A percentile compares a stretch with the other conserved stretches of the same genome.
phyloP scores from a whole-genome alignment of 2,329 filamentous ascomycete species.

The Cladorrhinum sp. region DNA sequence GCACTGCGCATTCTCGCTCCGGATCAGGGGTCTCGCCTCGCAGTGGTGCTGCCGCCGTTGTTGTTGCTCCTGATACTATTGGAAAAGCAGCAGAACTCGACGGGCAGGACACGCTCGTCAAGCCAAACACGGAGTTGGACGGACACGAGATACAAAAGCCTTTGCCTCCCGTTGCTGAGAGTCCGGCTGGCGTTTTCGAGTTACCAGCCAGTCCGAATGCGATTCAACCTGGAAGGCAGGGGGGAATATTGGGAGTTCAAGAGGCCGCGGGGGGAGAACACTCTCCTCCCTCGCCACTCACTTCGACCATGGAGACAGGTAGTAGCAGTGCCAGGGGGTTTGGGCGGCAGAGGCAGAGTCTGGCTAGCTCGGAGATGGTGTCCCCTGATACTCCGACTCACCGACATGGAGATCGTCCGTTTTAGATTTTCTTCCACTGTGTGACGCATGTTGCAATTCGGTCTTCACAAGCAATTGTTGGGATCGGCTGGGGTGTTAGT shows the following conservation, averaged over 20 bases:
- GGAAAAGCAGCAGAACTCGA: slow-evolving; percentile 31
- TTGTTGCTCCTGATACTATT: slow-evolving; percentile 1
- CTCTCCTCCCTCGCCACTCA: slow-evolving; percentile 27
- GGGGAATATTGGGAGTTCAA: slow-evolving; percentile 14
- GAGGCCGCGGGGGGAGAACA: slow-evolving; percentile 19
- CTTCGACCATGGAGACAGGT: slow-evolving; percentile 28
- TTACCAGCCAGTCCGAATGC: slow-evolving; percentile 24
- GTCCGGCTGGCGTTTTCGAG: slow-evolving; percentile 28
- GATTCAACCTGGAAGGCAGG: slow-evolving; percentile 3
- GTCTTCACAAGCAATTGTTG: no score
- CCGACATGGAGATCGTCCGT: slow-evolving; percentile 6
- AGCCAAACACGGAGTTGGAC: slow-evolving; percentile 35
- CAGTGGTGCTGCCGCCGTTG: background rate
- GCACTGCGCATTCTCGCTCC: slow-evolving; percentile 11
- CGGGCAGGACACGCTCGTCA: slow-evolving; percentile 41
- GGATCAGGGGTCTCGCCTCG: slow-evolving; percentile 6
- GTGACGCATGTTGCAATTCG: no score
- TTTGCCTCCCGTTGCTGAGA: slow-evolving; percentile 15
- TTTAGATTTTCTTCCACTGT: background rate
- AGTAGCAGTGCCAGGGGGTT: no score
- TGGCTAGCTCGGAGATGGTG: slow-evolving; percentile 27
- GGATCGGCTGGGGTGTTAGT: no score
- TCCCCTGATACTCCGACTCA: slow-evolving; percentile 25
- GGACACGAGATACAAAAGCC: slow-evolving; percentile 21
- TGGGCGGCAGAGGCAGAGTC: slow-evolving; percentile 19